A percentile compares a stretch with the other conserved stretches of the same genome.
Conservation (phyloP, 2,329 filamentous ascomycete genomes). For the Pseudogymnoascus sp. region DNA sequence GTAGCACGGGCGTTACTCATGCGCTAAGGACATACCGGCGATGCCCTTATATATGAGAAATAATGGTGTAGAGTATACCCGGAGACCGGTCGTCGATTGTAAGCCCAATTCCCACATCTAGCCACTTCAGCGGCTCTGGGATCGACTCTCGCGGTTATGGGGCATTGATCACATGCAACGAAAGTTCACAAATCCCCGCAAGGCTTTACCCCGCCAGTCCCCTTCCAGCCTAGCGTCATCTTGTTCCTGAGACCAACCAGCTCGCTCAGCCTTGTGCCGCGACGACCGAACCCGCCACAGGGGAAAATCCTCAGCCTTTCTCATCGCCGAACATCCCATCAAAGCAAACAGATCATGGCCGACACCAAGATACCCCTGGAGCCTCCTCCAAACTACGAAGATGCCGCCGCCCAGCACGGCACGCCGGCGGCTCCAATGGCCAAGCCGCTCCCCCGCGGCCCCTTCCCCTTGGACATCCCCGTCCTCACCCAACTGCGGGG, state of each 20-base stretch:
- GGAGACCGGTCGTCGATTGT: neutral
- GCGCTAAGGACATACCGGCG: neutral
- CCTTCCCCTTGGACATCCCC: conserved; percentile 69
- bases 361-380: conserved; percentile 14
- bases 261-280: neutral
- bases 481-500: conserved; percentile 68
- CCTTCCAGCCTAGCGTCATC: neutral
- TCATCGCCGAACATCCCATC: neutral
- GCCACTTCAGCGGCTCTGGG: neutral
- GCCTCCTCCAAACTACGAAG: conserved; percentile 18
- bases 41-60: neutral
- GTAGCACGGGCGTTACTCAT: neutral
- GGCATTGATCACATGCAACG: conserved; percentile 4
- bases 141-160: neutral
- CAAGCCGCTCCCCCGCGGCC: conserved; percentile 34
- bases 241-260: neutral
- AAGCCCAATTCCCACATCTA: neutral
- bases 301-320: neutral
- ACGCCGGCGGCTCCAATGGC: conserved; percentile 8
- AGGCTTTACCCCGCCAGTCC: conserved; percentile 3
- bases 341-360: neutral
- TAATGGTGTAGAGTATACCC: neutral
- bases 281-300: neutral
- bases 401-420: conserved; percentile 11
- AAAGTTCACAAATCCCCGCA: conserved; percentile 1